Base-by-base conservation (phyloP, 73 alveolate species). In the Halteria grandinella region DNA sequence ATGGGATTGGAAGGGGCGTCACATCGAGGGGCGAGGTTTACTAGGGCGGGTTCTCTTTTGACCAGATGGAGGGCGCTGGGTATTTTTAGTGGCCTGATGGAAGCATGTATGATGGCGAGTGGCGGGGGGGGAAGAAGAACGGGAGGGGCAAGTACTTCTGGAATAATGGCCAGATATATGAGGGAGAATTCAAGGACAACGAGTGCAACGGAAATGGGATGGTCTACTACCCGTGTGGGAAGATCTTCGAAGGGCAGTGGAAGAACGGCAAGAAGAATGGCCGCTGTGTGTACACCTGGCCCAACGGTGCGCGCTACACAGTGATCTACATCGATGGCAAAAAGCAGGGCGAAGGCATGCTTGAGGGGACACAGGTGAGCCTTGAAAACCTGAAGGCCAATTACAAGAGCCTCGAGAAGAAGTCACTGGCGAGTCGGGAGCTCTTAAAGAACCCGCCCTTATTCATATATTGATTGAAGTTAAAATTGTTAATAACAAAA, bases 151-250 rank as follows among this genome's bases (percentile, higher is more conserved):
- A 76, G 57, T 76, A 7, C 33, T 76, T 43, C 57, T 62, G 81
- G 79, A 81, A 81, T 0, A 81, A 84, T 27, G 93, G 93, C 0
- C 57, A 57, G 48, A 75, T 76, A 18, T 84, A 84, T 33, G 85
- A 84, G 54, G 93, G 93, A 0, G 82, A 84, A 14, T 84, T 84
- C 58, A 75, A 76, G 41, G 88, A 75, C 21, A 45, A 69, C 32
- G 78, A 79, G 20, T 54, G 79, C 24, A 59, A 79, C 20, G 90
- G 90, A 7, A 6, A 1, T 10, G 90, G 90, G 28, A 53, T 45
- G 1, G 21, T 69, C 2, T 44, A 54, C 40, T 79, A 71, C 55
- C 41, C 70, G 10, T 78, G 52, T 18, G 90, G 90, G 0, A 66
- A 69, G 41, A 41, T 8, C 17, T 43, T 69, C 6, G 90, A 79